Percentiles rank a stretch among this genome's conserved stretches.
These are phyloP conservation scores for Elongisporangium prolatum DNA, from an alignment of 352 stramenopile species.

Conservation along the genomic window DNA sequence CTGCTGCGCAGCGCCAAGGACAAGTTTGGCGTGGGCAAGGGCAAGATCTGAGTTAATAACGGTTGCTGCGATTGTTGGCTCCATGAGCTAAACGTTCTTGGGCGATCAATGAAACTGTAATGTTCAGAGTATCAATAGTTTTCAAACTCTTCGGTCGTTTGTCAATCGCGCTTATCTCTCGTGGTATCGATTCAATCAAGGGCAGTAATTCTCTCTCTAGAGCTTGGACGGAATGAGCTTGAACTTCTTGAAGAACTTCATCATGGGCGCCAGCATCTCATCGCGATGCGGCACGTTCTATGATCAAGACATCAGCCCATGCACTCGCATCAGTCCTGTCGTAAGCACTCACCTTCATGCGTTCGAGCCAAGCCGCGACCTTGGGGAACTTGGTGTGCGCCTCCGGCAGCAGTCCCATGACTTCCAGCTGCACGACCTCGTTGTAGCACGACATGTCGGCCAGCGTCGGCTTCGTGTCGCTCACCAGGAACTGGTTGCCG, in stretches of 20 bases:
- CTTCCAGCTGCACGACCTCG: constrained; percentile 67
- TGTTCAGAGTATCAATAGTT: too few species aligned
- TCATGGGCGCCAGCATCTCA: constrained; percentile 59
- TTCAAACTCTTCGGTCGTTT: too few species aligned
- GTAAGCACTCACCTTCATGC: constrained; percentile 51
- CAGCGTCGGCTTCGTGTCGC: constrained; percentile 43
- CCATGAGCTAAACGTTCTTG: too few species aligned
- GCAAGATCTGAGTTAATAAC: constrained; percentile 15
- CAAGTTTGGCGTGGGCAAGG: constrained; percentile 48
- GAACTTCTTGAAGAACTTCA: constrained; percentile 70
- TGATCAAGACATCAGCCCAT: neutral
- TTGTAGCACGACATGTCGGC: constrained; percentile 79
- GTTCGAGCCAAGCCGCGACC: constrained; percentile 50
- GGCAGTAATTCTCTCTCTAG: too few species aligned
- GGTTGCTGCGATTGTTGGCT: neutral
- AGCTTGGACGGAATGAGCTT: constrained; percentile 44
- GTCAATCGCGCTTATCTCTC: too few species aligned
- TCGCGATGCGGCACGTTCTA: constrained; percentile 57
- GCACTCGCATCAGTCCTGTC: neutral
- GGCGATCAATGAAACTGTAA: too few species aligned
- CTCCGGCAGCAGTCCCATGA: constrained; percentile 49
- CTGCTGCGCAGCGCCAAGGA: constrained; percentile 56
- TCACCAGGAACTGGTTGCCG: constrained; percentile 57
- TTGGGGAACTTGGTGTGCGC: constrained; percentile 50
- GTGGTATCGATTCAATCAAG: too few species aligned